Base-by-base conservation (phyloP, 2,329 filamentous ascomycete genomes). In the Nothopassalora personata region DNA sequence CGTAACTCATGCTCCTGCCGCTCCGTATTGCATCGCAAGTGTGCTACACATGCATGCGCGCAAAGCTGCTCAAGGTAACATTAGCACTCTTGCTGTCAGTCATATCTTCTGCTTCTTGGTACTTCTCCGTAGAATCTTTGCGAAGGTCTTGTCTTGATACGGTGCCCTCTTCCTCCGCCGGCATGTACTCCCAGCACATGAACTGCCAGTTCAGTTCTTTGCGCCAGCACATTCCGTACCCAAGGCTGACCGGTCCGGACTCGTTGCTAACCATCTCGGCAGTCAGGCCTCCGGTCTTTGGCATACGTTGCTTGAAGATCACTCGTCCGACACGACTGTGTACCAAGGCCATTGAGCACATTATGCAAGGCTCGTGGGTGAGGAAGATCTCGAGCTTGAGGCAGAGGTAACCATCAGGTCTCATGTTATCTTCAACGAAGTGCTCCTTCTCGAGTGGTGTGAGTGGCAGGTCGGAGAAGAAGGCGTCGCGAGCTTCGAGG, bases 281-380 rank as follows among this genome's bases (percentile, higher is more conserved):
- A 68, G 87, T 88, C 76, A 97, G 80, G 47, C 90, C 92, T 53
- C 93, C 93, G 11, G 89, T 95, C 63, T 84, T 77, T 50, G 83
- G 82, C 88, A 96, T 94, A 57, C 89, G 84, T 62, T 86, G 81
- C 63, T 84, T 85, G 75, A 96, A 96, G 43, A 96, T 82, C 54
- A 92, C 89, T 55, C 88, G 86, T 48, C 90, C 87, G 81, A 99
- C 96, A 53, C 94, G 85, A 8, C 93, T 97, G 72, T 97, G 92
- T 23, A 97, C 81, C 67, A 97, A 88, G 1, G 90, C 94, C 94
- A 97, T 97, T 36, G 89, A 91, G 76, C 94, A 99, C 84, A 96
- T 95, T 60, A 96, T 84, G 72, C 94, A 99, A 5, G 94, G 94
- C 76, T 99, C 94, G 71, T 97, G 92, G 1, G 92, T 96, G 61